Base-by-base conservation (phyloP, 2,329 filamentous ascomycete species). In the Didymella sp. region DNA sequence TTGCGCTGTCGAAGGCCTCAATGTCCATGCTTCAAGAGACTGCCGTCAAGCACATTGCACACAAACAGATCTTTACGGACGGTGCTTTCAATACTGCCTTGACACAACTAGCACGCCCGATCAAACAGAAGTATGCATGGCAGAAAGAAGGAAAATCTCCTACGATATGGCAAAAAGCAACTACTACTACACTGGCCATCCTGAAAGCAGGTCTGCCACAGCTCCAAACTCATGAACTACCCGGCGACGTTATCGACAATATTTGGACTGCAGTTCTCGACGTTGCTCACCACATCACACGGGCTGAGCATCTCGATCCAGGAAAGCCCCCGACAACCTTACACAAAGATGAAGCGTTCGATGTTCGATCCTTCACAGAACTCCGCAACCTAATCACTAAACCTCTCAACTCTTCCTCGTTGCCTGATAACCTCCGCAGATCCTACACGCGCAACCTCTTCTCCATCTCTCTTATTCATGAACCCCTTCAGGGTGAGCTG, bases 1-100 rank as follows among this genome's bases (percentile, higher is more conserved):
- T 99, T 52, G 94, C 95, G 30, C 85, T 98, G 70, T 92, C 93
- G 1, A 96, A 95, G 74, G 85, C 86, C 19, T 87, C 89, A 56
- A 95, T 96, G 83, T 79, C 82, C 2, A 84, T 92, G 42, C 76
- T 96, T 2, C 82, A 89, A 61, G 78, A 77, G 0, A 77, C 91
- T 2, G 79, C 89, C 3, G 75, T 86, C 4, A 77, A 80, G 15
- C 87, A 91, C 60, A 83, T 86, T 0, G 74, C 78, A 0, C 86
- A 90, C 22, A 70, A 79, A n/a, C 86, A 89, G 31, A 85, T 96
- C 0, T 92, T 93, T 68, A 79, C 78, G 1, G 87, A 86, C 41
- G 87, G 87, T 1, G 87, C 91, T 1, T 81, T 96, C 22, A 76
- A 85, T 1, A 80, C 83, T 6, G 86, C 87, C 0, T 75, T 98